These are phyloP conservation scores for Breviolum minutum DNA, from an alignment of 73 alveolate genomes.

Conservation along the genomic window DNA sequence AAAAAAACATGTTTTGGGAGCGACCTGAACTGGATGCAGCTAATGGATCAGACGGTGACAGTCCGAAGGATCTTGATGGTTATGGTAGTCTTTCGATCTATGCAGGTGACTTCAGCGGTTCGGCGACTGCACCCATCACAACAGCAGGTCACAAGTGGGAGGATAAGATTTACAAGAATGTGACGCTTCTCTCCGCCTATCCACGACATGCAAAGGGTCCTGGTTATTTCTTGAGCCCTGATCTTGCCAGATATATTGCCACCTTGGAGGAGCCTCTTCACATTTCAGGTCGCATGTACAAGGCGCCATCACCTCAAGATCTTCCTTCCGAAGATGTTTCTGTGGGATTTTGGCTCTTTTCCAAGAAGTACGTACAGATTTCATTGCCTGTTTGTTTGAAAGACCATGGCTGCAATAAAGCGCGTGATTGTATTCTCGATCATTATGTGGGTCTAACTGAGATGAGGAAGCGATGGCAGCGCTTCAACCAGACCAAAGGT, in stretches of 20 bases:
- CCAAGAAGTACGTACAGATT: neutral
- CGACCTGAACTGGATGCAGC: too few relatives aligned
- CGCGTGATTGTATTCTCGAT: neutral
- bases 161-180: neutral
- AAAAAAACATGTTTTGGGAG: neutral
- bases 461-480: neutral
- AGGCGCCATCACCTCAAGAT: neutral
- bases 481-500: neutral
- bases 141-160: neutral
- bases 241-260: neutral
- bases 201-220: neutral
- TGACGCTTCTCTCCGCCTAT: neutral
- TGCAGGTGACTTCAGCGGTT: neutral
- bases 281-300: neutral
- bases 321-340: neutral
- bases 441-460: neutral
- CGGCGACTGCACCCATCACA: neutral
- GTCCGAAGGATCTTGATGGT: neutral
- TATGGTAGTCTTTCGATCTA: neutral
- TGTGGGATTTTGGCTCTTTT: neutral
- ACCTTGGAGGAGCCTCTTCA: neutral
- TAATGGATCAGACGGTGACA: too few relatives aligned
- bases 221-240: neutral
- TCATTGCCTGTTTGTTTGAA: neutral
- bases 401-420: neutral